Base-by-base conservation (phyloP, 176 grass and related monocot species). In the Aegilops sharonensis region DNA sequence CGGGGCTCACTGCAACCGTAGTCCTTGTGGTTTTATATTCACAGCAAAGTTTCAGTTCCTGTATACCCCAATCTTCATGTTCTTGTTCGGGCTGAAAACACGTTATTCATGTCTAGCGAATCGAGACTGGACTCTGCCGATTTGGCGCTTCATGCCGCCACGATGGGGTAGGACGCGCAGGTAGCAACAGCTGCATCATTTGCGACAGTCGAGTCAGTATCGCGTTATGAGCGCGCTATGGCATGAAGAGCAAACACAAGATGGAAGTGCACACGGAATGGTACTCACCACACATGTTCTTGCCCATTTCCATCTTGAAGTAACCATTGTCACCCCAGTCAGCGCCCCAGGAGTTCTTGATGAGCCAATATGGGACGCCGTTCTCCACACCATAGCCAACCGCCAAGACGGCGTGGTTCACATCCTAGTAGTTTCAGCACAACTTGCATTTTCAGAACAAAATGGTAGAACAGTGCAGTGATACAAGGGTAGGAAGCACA, bases 271-370 rank as follows among this genome's bases (percentile, higher is more conserved):
- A 29, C 67, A 36, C 2, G 15, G 36, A 85, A 54, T 54, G 14
- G 54, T 75, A 91, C 97, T 88, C 32, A 99, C 97, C 97, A 6
- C 97, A 99, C 97, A 99, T 99, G 87, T 99, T 99, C 89, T 99
- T 99, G 34, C 94, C 97, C 64, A 99, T 25, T 69, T 99, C 97
- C 97, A 99, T 99, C 87, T 99, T 99, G 94, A 99, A 99, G 89
- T 99, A 96, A 52, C 97, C 97, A 42, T 93, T 34, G 2, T 80
- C 79, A 43, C 97, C 97, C 97, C 97, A 99, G 18, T 99, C 88
- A 2, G 68, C 85, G 11, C 97, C 97, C 97, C 97, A 99, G 31
- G 97, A 99, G 88, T 99, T 99, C 90, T 99, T 99, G 80, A 99
- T 93, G 21, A 99, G 87, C 97, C 97, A 99, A 57, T 96, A 99